phyloP scores from a whole-genome alignment of 768 basidiomycete species.

The Russula sp. region DNA sequence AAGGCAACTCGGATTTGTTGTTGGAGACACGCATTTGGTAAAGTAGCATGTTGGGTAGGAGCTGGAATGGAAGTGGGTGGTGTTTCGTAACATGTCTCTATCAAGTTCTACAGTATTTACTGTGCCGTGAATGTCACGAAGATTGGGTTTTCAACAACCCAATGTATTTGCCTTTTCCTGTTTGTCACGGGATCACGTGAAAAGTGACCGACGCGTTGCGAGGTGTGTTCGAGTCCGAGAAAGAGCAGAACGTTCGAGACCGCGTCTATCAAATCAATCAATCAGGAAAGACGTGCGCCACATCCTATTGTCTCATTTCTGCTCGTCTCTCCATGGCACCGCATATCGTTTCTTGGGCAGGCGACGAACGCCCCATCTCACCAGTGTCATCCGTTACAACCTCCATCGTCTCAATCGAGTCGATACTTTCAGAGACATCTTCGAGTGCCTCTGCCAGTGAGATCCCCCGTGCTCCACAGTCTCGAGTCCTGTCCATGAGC shows the following conservation, averaged over 20 bases:
- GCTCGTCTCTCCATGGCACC: background rate
- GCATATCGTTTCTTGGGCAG: constrained; percentile 15
- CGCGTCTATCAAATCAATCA: background rate
- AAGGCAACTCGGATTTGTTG: constrained; percentile 76
- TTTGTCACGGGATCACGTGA: constrained; percentile 16
- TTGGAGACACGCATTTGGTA: constrained; percentile 88
- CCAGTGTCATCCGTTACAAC: background rate
- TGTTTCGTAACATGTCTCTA: background rate
- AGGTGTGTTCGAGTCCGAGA: no score
- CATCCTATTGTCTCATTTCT: background rate
- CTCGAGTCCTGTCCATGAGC: background rate
- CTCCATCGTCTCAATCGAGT: constrained; percentile 15
- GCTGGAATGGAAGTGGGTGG: background rate
- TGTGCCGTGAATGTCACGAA: background rate
- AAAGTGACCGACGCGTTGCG: constrained; percentile 18
- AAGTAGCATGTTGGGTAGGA: constrained; percentile 24
- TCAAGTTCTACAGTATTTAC: background rate
- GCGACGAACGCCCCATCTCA: constrained; percentile 4
- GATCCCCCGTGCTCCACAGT: background rate
- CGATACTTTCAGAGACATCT: background rate
- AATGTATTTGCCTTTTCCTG: background rate
- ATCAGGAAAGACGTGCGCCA: background rate
- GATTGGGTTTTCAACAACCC: constrained; percentile 17
- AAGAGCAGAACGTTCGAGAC: background rate
- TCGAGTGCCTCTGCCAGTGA: background rate